Conservation (phyloP, 2,329 filamentous ascomycete genomes). For the Paraphaeosphaeria sporulosa region DNA sequence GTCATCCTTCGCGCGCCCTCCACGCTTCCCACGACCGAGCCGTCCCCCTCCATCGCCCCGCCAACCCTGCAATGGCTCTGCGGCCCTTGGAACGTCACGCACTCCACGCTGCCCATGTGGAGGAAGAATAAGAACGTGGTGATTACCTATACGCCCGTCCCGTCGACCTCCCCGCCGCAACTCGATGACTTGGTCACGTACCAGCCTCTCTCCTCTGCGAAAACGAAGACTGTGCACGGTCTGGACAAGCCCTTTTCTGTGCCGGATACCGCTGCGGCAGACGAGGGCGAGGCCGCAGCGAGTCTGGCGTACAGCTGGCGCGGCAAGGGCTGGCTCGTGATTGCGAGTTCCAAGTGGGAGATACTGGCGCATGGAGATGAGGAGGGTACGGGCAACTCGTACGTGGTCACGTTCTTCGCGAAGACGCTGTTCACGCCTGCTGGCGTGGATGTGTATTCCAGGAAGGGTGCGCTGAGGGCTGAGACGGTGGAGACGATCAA, state of each 20-base stretch:
- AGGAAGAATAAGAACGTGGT: slow-evolving; percentile 78
- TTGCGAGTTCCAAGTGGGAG: slow-evolving; percentile 82
- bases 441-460: slow-evolving; percentile 79
- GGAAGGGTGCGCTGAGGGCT: slow-evolving; percentile 64
- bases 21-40: slow-evolving; percentile 24
- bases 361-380: slow-evolving; percentile 76
- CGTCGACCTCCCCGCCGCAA: slow-evolving; percentile 35
- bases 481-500: slow-evolving; percentile 66
- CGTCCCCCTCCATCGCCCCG: slow-evolving; percentile 27
- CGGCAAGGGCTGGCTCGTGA: slow-evolving; percentile 75
- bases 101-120: slow-evolving; percentile 70
- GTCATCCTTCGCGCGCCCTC: slow-evolving; percentile 40
- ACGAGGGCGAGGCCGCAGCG: slow-evolving; percentile 57
- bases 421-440: slow-evolving; percentile 84
- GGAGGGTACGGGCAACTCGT: slow-evolving; percentile 59
- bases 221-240: slow-evolving; percentile 70
- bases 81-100: slow-evolving; percentile 49
- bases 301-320: slow-evolving; percentile 67
- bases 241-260: slow-evolving; percentile 63
- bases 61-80: slow-evolving; percentile 49
- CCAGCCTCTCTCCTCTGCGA: slow-evolving; percentile 64
- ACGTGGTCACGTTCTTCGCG: slow-evolving; percentile 85
- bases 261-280: slow-evolving; percentile 20
- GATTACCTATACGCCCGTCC: slow-evolving; percentile 71
- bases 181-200: slow-evolving; percentile 79